Conservation (phyloP, 2,329 filamentous ascomycete species). For the Orbilia oligospora region DNA sequence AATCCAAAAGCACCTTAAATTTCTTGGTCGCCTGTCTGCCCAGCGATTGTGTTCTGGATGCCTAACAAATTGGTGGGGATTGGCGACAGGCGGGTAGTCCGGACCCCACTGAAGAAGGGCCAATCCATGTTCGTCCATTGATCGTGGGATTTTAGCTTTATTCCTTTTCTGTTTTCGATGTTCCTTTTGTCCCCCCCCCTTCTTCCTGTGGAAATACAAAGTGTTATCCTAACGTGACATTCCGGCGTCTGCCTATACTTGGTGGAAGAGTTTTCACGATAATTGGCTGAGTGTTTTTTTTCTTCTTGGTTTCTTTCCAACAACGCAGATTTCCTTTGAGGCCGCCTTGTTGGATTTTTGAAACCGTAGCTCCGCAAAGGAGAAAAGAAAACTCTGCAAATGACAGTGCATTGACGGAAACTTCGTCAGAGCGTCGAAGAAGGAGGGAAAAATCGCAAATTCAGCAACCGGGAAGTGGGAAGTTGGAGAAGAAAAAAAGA, state of each 20-base stretch:
- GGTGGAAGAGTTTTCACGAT: constrained; percentile 8
- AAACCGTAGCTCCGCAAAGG: neutral
- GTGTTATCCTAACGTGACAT: constrained; percentile 35
- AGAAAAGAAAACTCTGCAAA: neutral
- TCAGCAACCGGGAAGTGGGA: neutral
- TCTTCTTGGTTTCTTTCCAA: neutral
- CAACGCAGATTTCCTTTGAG: constrained; percentile 27
- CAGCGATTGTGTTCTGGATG: constrained; percentile 32
- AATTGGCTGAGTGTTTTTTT: constrained; percentile 12
- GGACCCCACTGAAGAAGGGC: constrained; percentile 18
- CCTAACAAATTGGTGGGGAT: constrained; percentile 25
- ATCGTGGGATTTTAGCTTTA: neutral
- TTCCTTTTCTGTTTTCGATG: neutral
- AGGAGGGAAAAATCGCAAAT: neutral
- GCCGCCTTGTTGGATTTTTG: constrained; percentile 27
- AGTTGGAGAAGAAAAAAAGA: neutral
- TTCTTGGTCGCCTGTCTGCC: constrained; percentile 20
- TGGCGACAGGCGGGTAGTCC: constrained; percentile 38
- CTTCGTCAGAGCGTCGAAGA: neutral
- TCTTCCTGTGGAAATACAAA: neutral
- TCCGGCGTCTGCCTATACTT: constrained; percentile 5
- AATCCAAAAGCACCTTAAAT: constrained; percentile 15
- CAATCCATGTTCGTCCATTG: constrained; percentile 12
- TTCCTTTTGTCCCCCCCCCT: neutral
- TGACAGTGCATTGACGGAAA: constrained; percentile 5